Percentiles rank a stretch among this genome's conserved stretches.
phyloP scores from a whole-genome alignment of 495 filamentous ascomycete species.

The Tuber aestivum region DNA sequence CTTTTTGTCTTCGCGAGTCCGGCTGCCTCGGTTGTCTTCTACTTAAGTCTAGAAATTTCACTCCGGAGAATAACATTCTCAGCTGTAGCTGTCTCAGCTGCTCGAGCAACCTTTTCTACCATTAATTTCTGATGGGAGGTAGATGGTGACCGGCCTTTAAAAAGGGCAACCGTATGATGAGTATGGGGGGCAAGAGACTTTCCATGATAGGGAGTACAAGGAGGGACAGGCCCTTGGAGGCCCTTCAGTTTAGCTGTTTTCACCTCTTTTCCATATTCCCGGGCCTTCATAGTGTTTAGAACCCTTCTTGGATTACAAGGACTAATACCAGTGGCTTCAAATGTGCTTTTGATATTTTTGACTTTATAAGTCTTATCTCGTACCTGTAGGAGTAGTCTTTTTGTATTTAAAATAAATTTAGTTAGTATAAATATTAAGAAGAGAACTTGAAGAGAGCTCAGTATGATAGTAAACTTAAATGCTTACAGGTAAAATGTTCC shows the following conservation, averaged over 20 bases:
- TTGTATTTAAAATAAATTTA: background rate
- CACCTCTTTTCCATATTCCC: too few relatives aligned
- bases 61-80: too few relatives aligned
- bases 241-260: background rate
- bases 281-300: background rate
- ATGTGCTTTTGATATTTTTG: conserved; percentile 8
- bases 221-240: background rate
- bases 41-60: too few relatives aligned
- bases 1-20: too few relatives aligned
- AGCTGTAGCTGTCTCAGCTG: too few relatives aligned
- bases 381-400: conserved; percentile 1
- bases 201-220: background rate
- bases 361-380: background rate
- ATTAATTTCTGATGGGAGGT: background rate
- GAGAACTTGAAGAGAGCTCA: too few relatives aligned
- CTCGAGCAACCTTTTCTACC: background rate
- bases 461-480: too few relatives aligned
- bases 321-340: conserved; percentile 11
- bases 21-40: too few relatives aligned
- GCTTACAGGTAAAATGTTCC: background rate
- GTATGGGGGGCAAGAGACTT: background rate
- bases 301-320: conserved; percentile 5
- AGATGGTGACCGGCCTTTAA: background rate
- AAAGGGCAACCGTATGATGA: background rate
- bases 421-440: too few relatives aligned